A percentile compares a stretch with the other conserved stretches of the same genome.
Evolutionary conservation across 129 eudicot species (phyloP).

Genomic region (Arctium lappa): DNA sequence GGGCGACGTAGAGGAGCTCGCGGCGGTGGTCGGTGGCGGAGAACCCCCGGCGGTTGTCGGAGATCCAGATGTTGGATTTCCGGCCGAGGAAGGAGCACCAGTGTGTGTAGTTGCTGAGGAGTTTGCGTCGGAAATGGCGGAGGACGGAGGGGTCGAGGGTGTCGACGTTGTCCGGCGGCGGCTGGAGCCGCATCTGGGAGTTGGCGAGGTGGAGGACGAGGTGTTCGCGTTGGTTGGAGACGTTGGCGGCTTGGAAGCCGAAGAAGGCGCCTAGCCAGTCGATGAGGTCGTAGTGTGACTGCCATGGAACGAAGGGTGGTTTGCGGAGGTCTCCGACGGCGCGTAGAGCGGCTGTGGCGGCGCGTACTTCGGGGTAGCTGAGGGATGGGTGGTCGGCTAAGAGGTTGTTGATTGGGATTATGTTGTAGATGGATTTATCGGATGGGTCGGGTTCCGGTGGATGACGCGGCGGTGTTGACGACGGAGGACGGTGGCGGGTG

Average conservation of each 20-base stretch:
- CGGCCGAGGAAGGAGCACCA: constrained; percentile 80
- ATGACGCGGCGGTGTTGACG: constrained; percentile 18
- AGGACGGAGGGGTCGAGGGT: constrained; percentile 57
- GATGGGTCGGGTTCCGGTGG: constrained; percentile 14
- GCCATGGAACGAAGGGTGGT: constrained; percentile 68
- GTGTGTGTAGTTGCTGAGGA: constrained; percentile 53
- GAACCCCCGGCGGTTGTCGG: constrained; percentile 38
- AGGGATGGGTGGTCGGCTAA: constrained; percentile 85
- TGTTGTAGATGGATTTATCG: constrained; percentile 49
- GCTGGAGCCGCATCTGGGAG: constrained; percentile 82
- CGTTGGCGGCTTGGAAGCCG: constrained; percentile 68
- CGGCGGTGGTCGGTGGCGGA: constrained; percentile 52
- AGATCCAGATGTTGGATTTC: constrained; percentile 62
- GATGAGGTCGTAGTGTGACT: constrained; percentile 61
- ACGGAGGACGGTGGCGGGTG: constrained; percentile 34
- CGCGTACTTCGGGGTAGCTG: constrained; percentile 84
- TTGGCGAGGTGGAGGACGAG: constrained; percentile 74
- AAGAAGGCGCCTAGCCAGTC: constrained; percentile 88
- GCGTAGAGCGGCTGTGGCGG: constrained; percentile 81
- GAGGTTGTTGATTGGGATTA: constrained; percentile 82
- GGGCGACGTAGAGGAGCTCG: constrained; percentile 61
- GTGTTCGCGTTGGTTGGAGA: constrained; percentile 77
- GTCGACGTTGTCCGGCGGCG: constrained; percentile 78
- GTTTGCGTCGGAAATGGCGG: constrained; percentile 61
- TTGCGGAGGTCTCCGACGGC: constrained; percentile 77